These are phyloP conservation scores for Acacia crassicarpa DNA, from an alignment of 306 rosid species.

Conservation along the genomic window DNA sequence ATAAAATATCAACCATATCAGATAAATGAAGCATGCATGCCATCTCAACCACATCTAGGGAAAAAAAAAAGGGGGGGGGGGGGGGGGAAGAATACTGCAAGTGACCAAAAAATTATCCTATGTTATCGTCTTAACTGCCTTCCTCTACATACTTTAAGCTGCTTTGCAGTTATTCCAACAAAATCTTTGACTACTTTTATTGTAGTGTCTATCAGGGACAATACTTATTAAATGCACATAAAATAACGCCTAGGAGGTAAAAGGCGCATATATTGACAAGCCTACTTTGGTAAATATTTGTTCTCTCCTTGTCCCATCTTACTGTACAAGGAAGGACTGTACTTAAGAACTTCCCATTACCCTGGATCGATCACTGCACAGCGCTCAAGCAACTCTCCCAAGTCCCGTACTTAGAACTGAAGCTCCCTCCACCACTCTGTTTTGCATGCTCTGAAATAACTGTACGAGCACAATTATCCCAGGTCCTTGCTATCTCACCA, in stretches of 20 bases:
- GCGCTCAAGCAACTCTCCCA: constrained; percentile 88
- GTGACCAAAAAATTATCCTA: not conserved
- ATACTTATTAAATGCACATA: not conserved
- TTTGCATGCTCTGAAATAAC: constrained; percentile 89
- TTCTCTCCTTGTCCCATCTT: not conserved
- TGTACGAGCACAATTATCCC: constrained; percentile 91
- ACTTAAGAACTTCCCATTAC: not conserved
- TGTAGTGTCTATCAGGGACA: not conserved
- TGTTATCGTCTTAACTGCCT: constrained; percentile 1
- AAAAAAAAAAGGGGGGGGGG: not conserved
- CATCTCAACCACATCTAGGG: not conserved
- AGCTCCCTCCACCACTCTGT: constrained; percentile 96
- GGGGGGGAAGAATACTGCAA: too few species aligned
- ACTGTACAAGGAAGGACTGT: not conserved
- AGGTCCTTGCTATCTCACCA: constrained; percentile 80
- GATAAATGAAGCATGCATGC: not conserved
- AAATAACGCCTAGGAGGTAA: not conserved
- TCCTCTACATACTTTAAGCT: not conserved
- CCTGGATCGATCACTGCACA: constrained; percentile 38
- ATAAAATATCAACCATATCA: not conserved
- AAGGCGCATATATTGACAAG: not conserved
- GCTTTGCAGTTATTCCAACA: not conserved
- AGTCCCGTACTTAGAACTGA: constrained; percentile 86
- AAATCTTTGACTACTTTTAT: constrained; percentile 10
- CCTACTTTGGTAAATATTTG: not conserved